These are phyloP conservation scores for Barnettozyma sp. DNA, from an alignment of 805 yeast genomes.

Conservation along the genomic window DNA sequence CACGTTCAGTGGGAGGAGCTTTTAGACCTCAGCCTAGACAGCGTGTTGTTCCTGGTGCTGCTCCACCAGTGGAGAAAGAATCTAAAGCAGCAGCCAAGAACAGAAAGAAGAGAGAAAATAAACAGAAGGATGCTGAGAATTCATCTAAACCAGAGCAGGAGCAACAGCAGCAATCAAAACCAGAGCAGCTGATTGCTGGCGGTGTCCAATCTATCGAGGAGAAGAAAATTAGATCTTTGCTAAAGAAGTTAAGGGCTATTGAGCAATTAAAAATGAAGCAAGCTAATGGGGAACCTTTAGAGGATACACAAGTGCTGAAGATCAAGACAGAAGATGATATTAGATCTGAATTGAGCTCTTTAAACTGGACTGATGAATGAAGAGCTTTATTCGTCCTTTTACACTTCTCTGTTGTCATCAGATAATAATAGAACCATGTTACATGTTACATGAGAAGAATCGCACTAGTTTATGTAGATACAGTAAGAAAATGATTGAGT, in stretches of 20 bases:
- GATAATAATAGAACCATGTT: background rate
- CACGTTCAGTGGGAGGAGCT: conserved; percentile 9
- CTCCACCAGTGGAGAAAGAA: conserved; percentile 38
- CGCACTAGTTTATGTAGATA: too few species aligned
- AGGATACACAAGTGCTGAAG: conserved; percentile 87
- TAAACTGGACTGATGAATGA: conserved; percentile 59
- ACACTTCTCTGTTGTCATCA: too few species aligned
- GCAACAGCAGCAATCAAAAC: conserved; percentile 7
- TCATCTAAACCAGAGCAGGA: conserved; percentile 12
- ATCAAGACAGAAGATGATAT: conserved; percentile 82
- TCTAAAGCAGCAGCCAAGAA: conserved; percentile 65
- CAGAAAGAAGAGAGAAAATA: conserved; percentile 67
- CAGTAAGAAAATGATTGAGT: too few species aligned
- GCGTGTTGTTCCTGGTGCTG: conserved; percentile 54
- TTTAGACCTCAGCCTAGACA: conserved; percentile 30
- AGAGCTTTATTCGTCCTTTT: too few species aligned
- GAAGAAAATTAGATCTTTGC: conserved; percentile 81
- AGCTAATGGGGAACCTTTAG: conserved; percentile 75
- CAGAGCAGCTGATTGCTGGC: conserved; percentile 42
- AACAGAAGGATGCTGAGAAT: conserved; percentile 29
- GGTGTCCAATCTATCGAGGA: conserved; percentile 75
- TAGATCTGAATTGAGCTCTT: conserved; percentile 58
- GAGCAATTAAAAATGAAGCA: conserved; percentile 83
- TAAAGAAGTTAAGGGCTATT: conserved; percentile 94
- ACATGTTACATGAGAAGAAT: too few species aligned